Base-by-base conservation (phyloP, 805 yeast genomes). In the Phaffomyces thermotolerans region DNA sequence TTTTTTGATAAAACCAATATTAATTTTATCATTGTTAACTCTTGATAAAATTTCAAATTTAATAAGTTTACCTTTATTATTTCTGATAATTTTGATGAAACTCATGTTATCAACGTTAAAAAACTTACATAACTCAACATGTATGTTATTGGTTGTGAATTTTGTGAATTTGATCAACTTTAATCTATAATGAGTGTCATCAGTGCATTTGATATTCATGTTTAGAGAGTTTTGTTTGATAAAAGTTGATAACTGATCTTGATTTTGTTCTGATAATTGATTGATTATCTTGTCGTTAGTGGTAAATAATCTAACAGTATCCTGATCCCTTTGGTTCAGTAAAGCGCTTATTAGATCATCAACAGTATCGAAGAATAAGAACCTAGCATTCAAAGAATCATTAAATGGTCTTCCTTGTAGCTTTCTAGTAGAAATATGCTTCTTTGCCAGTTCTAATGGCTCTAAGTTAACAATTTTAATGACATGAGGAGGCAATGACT, bases 11-110 rank as follows among this genome's bases (percentile, higher is more conserved):
- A 49, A 58, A 27, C 52, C 49, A 36, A 56, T 49, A 10, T 37
- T 44, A 14, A 58, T 37, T 4, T 48, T 41, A 23, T 41, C 18
- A 20, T 41, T 44, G 6, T 44, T 38, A 24, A 49, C 20, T 2
- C 49, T 46, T 15, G 53, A 51, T 33, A 37, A 56, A 1, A 66
- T 56, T 42, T 69, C 72, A 39, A 69, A 47, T 40, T 68, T 69
- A 30, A 68, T 52, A 13, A 69, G 48, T 35, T 58, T 59, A 1
- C 73, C 73, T 39, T 59, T 60, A 34, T 58, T 61, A 43, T 66
- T 67, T 52, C 75, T 57, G 24, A 66, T 61, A 17, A 67, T 60
- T 43, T 65, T 64, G 10, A 67, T 63, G 40, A 68, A 69, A 4
- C 60, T 56, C 39, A 69, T 56, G 3, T 49, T 51, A 2, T 43